phyloP scores from a whole-genome alignment of 2,329 filamentous ascomycete genomes.

The Calonectria pseudoreteaudii region DNA sequence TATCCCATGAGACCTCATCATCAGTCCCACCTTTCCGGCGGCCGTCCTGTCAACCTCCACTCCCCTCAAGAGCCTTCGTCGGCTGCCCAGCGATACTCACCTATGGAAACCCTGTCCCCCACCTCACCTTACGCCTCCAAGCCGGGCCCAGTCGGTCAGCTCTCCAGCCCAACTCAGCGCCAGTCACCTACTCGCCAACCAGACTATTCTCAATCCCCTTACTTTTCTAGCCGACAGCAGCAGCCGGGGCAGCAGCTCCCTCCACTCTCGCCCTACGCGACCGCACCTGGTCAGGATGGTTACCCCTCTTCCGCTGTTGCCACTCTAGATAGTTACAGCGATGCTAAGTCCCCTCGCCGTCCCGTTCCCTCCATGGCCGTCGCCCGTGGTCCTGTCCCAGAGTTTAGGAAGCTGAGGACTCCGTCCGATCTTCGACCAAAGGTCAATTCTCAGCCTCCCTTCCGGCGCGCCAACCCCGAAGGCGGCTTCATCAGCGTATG shows the following conservation, averaged over 20 bases:
- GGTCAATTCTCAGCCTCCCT: conserved; percentile 88
- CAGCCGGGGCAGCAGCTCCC: conserved; percentile 75
- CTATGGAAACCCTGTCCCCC: conserved; percentile 90
- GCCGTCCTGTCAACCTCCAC: conserved; percentile 72
- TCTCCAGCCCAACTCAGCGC: conserved; percentile 67
- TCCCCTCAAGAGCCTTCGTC: conserved; percentile 78
- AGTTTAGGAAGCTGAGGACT: conserved; percentile 84
- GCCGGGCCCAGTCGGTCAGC: conserved; percentile 70
- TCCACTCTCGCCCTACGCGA: conserved; percentile 77
- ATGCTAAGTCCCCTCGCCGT: conserved; percentile 69
- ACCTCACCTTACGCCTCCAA: conserved; percentile 80
- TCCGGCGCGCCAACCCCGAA: conserved; percentile 93
- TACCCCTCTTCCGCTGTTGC: conserved; percentile 80
- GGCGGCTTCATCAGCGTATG: conserved; percentile 97
- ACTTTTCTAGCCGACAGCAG: conserved; percentile 60
- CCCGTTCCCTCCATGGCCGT: conserved; percentile 60
- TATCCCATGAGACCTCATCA: conserved; percentile 85
- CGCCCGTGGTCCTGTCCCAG: conserved; percentile 80
- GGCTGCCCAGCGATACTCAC: conserved; percentile 92
- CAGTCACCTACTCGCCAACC: conserved; percentile 83
- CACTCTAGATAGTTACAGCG: conserved; percentile 75
- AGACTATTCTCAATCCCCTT: conserved; percentile 71
- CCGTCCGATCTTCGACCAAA: conserved; percentile 82
- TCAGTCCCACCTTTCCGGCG: conserved; percentile 74
- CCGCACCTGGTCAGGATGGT: conserved; percentile 68